Evolutionary conservation across 2,329 filamentous ascomycete species (phyloP).

Genomic region (Penicillium freii): DNA sequence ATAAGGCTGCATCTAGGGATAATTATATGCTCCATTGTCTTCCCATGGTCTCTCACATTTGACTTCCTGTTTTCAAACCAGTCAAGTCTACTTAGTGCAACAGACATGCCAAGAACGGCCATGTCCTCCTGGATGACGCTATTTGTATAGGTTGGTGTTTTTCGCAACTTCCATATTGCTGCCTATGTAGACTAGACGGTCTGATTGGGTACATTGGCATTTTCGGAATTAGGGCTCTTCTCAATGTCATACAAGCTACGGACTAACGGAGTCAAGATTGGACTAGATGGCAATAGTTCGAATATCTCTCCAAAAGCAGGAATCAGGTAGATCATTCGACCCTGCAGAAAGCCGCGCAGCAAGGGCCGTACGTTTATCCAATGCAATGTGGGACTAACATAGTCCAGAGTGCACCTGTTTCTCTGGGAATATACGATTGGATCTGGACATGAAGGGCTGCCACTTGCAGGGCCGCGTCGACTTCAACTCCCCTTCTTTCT

Average conservation of each 20-base stretch:
- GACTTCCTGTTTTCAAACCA: not conserved
- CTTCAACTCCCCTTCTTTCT: slow-evolving; percentile 5
- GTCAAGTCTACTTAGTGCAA: not conserved
- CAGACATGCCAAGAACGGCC: not conserved
- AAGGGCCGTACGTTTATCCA: not conserved
- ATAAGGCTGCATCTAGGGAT: not conserved
- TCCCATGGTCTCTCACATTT: not conserved
- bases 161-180: not conserved
- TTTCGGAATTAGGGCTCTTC: not conserved
- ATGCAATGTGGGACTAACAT: not conserved
- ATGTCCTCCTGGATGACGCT: not conserved
- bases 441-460: not conserved
- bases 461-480: slow-evolving; percentile 4
- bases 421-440: not conserved
- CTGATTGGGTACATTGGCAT: not conserved
- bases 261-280: not conserved
- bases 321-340: not conserved
- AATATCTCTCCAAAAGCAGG: not conserved
- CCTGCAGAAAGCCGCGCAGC: slow-evolving; percentile 8
- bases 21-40: not conserved
- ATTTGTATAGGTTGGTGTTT: not conserved
- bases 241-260: not conserved
- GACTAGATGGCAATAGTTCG: not conserved
- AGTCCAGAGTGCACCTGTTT: not conserved
- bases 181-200: not conserved